phyloP scores from a whole-genome alignment of 2,329 filamentous ascomycete species.

The Ceratocystis huliohia region DNA sequence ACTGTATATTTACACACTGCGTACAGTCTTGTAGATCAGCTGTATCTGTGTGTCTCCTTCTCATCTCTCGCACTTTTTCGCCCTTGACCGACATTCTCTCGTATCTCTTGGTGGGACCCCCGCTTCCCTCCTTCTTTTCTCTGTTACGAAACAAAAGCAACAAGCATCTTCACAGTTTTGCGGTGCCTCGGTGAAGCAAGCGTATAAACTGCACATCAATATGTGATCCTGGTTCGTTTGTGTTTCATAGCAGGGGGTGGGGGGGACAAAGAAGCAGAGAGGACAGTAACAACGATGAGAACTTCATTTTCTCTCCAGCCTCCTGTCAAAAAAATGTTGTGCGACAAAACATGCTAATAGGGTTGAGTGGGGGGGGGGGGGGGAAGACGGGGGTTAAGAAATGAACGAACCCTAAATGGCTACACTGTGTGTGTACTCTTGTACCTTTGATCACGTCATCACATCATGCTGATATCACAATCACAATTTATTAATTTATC shows the following conservation, averaged over 20 bases:
- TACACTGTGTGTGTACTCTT: too few species aligned
- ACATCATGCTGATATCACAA: background rate
- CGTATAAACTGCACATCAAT: background rate
- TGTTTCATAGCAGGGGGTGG: background rate
- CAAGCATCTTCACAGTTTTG: background rate
- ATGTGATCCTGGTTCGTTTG: background rate
- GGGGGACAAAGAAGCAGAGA: background rate
- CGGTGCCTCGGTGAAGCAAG: background rate
- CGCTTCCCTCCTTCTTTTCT: background rate
- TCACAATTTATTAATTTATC: background rate
- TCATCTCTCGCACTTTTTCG: background rate
- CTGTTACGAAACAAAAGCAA: background rate
- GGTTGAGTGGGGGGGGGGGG: conserved; percentile 4
- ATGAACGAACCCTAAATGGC: background rate
- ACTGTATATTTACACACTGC: background rate
- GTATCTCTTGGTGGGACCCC: background rate
- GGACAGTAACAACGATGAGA: too few species aligned
- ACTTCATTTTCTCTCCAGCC: background rate
- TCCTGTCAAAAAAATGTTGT: conserved; percentile 4
- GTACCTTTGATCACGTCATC: background rate
- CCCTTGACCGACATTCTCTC: conserved; percentile 4
- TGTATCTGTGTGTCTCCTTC: background rate
- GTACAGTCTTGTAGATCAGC: background rate
- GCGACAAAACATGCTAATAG: background rate
- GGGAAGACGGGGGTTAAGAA: background rate